These are phyloP conservation scores for Yamadazyma membranifaciens DNA, from an alignment of 1,139 yeast genomes.

Conservation along the genomic window DNA sequence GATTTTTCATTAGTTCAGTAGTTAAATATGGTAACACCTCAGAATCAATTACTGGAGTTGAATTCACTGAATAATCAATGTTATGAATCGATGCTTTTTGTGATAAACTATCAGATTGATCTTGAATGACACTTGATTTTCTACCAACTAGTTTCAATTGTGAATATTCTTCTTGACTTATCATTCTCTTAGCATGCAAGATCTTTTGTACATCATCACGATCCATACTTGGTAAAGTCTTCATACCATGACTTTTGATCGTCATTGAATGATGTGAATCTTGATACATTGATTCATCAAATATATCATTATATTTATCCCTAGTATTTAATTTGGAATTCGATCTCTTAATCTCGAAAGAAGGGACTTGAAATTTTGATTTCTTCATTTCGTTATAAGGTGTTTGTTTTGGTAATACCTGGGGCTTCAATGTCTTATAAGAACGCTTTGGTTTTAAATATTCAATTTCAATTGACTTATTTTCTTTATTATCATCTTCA, in stretches of 20 bases:
- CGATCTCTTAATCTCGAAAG: conserved; percentile 43
- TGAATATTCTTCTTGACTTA: conserved; percentile 44
- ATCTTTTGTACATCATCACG: conserved; percentile 45
- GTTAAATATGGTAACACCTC: conserved; percentile 32
- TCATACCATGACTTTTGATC: conserved; percentile 40
- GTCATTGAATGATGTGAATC: conserved; percentile 28
- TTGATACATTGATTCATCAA: conserved; percentile 32
- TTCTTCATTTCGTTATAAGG: conserved; percentile 10
- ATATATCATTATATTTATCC: conserved; percentile 42
- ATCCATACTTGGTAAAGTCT: conserved; percentile 49
- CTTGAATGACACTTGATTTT: conserved; percentile 31
- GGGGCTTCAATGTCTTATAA: conserved; percentile 11
- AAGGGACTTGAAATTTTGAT: conserved; percentile 43
- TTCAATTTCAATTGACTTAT: conserved; percentile 3
- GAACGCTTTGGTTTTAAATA: conserved; percentile 2
- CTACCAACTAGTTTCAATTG: conserved; percentile 35
- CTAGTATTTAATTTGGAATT: conserved; percentile 35
- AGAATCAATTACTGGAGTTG: conserved; percentile 17
- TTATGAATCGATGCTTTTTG: conserved; percentile 42
- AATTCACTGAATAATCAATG: conserved; percentile 29
- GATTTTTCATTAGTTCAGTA: conserved; percentile 34
- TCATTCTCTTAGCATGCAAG: conserved; percentile 36
- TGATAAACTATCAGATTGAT: conserved; percentile 31
- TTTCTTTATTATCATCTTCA: conserved; percentile 2
- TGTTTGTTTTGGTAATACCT: conserved; percentile 4